Base-by-base conservation (phyloP, 1,284 basidiomycete species). In the Ustilago vetiveriae region DNA sequence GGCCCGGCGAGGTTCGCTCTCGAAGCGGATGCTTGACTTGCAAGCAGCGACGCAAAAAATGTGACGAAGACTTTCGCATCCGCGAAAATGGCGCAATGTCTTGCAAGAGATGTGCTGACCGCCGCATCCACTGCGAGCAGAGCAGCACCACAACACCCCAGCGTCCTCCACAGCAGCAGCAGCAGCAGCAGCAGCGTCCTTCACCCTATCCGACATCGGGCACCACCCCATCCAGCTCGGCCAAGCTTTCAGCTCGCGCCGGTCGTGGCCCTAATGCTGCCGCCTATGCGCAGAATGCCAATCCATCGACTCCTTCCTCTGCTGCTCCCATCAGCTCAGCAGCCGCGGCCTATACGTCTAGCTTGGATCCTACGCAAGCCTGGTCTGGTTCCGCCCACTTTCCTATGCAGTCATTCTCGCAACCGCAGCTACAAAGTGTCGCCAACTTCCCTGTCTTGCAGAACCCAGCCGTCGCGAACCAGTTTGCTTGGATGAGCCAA, bases 1-100 rank as follows among this genome's bases (percentile, higher is more conserved):
- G 56, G 48, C 46, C 63, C n/a, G 66, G 66, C 43, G 69, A 72
- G 37, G 50, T 72, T n/a, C 56, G 72, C 13, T 72, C 70, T 4
- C 59, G 69, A 24, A 65, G 50, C 30, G 72, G 72, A 41, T 75
- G 72, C 43, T 33, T 66, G 21, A 72, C 68, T 16, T 75, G 72
- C 58, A 66, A 71, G 41, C 57, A 64, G 42, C 56, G 72, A 2
- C 69, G 72, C 26, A 75, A 75, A 35, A 75, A 75, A 39, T 75
- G 72, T 36, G 65, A 68, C 23, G 70, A 72, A 33, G 62, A 69
- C 49, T 75, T 69, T 46, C 54, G 68, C 40, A 40, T 59, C 17
- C 60, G 72, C 35, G 44, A 52, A 14, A 64, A 63, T 49, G 72
- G 70, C 17, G 40, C 49, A 10, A 55, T 37, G 19, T 55, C 72